phyloP scores from a whole-genome alignment of 2,329 filamentous ascomycete genomes.

The Pleurostoma richardsiae region DNA sequence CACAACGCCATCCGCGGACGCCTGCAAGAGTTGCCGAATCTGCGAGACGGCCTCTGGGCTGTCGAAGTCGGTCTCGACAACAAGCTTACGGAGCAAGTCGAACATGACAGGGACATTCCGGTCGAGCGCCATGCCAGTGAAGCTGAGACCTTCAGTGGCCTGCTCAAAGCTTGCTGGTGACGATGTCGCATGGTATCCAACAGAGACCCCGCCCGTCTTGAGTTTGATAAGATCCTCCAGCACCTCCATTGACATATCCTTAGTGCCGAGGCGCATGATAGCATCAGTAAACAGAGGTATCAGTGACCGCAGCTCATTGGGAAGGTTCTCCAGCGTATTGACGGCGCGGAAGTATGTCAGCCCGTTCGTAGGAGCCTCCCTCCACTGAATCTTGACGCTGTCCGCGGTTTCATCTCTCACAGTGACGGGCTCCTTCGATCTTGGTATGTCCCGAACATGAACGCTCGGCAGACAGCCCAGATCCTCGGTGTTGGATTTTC shows the following conservation, averaged over 20 bases:
- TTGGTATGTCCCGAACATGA: constrained; percentile 82
- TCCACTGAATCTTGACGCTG: constrained; percentile 75
- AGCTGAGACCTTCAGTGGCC: constrained; percentile 75
- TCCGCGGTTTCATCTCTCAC: constrained; percentile 62
- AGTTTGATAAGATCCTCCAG: constrained; percentile 94
- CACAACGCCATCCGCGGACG: constrained; percentile 81
- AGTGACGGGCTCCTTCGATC: constrained; percentile 58
- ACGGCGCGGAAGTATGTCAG: constrained; percentile 93
- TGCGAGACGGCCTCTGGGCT: constrained; percentile 74
- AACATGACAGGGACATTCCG: constrained; percentile 90
- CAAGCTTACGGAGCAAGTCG: constrained; percentile 71
- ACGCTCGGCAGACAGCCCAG: constrained; percentile 84
- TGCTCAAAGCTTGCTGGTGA: constrained; percentile 67
- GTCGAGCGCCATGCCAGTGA: constrained; percentile 85
- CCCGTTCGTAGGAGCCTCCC: constrained; percentile 89
- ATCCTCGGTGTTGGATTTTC: constrained; percentile 78
- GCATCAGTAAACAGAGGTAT: constrained; percentile 88
- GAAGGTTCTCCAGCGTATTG: constrained; percentile 72
- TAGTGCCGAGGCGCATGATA: constrained; percentile 89
- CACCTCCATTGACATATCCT: constrained; percentile 84
- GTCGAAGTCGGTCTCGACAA: constrained; percentile 87
- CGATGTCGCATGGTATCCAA: constrained; percentile 78
- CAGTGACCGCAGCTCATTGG: constrained; percentile 77
- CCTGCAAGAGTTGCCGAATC: constrained; percentile 81
- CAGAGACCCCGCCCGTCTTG: constrained; percentile 85